Evolutionary conservation across 2,329 filamentous ascomycete genomes (phyloP), one percentile per base, ranked within the genome.

Genomic region (Chalaropsis thielavioides): DNA sequence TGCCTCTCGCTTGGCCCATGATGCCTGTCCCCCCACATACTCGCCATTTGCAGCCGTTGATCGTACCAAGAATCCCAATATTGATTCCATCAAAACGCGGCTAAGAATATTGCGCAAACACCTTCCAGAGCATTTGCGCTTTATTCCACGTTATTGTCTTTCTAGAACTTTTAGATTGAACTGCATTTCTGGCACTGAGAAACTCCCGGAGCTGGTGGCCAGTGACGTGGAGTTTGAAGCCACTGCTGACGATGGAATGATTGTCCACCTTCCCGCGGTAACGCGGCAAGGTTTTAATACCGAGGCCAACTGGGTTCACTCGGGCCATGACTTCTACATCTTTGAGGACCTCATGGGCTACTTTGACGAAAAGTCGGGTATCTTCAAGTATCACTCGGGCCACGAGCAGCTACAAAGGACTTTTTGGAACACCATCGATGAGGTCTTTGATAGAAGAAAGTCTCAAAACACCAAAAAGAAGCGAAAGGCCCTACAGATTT

Each of bases 241-340:
- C 54, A 58, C 61, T 13, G 41, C 61, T 4, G 17, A 62, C 38
- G 54, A 38, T 10, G 54, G 54, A 17, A 38, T 58, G 54, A 17
- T 58, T 3, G 54, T 58, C 15, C 24, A 38, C 38, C 24, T 38
- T 24, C 54, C 54, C 3, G 13, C 54, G 6, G 15, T 22, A 11
- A 31, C 31, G 17, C 54, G 10, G 11, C 13, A 15, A 1, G 3
- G 31, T 5, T 10, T 13, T n/a, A 58, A 58, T 17, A 35, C 54
- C 3, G 54, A 38, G 3, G n/a, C 31, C 17, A 13, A 8, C n/a
- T 58, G 54, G 54, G 54, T 35, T 38, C 54, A 58, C 31, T 62
- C 17, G 10, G 24, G 61, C 27, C 61, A 44, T 31, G 61, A 62
- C 41, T 62, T 62, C 27, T 62, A 49, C 43, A 62, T 62, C n/a